Percentiles rank a stretch among this genome's conserved stretches.
Evolutionary conservation across 345 rosid species (phyloP).

Genomic region (Toxicodendron radicans): DNA sequence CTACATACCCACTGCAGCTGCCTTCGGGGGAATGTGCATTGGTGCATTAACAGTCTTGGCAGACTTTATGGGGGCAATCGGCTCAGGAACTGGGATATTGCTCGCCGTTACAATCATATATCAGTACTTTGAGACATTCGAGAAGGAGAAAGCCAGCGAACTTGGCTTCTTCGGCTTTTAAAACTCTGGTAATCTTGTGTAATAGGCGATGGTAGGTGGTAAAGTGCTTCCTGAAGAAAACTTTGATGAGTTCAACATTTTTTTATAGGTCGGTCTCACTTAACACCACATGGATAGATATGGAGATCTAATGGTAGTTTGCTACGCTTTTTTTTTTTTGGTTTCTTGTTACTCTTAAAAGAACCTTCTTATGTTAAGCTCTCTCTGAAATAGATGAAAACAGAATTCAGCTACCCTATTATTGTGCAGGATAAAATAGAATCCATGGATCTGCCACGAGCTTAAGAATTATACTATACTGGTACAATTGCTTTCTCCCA

Average conservation of each 20-base stretch:
- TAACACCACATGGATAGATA: slow-evolving; percentile 4
- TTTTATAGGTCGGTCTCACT: slow-evolving; percentile 13
- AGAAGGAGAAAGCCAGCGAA: slow-evolving; percentile 77
- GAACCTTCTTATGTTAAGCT: not conserved
- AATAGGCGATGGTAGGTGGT: slow-evolving; percentile 12
- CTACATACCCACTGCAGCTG: slow-evolving; percentile 79
- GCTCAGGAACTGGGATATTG: slow-evolving; percentile 74
- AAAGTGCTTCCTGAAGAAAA: not conserved
- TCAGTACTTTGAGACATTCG: slow-evolving; percentile 70
- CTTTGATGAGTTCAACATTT: slow-evolving; percentile 4
- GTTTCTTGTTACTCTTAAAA: too few species aligned
- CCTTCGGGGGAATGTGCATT: slow-evolving; percentile 76
- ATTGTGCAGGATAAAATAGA: too few species aligned
- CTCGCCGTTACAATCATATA: slow-evolving; percentile 73
- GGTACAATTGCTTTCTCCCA: too few species aligned
- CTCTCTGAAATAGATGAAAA: not conserved
- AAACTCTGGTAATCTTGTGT: slow-evolving; percentile 6
- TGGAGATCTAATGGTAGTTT: not conserved
- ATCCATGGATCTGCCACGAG: too few species aligned
- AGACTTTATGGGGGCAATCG: slow-evolving; percentile 82
- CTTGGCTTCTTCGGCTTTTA: slow-evolving; percentile 77
- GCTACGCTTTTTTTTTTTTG: not conserved
- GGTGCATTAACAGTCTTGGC: slow-evolving; percentile 77
- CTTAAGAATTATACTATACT: too few species aligned
- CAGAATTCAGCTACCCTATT: too few species aligned